Base-by-base conservation (phyloP, 2,329 filamentous ascomycete genomes). In the Elsinoe australis region DNA sequence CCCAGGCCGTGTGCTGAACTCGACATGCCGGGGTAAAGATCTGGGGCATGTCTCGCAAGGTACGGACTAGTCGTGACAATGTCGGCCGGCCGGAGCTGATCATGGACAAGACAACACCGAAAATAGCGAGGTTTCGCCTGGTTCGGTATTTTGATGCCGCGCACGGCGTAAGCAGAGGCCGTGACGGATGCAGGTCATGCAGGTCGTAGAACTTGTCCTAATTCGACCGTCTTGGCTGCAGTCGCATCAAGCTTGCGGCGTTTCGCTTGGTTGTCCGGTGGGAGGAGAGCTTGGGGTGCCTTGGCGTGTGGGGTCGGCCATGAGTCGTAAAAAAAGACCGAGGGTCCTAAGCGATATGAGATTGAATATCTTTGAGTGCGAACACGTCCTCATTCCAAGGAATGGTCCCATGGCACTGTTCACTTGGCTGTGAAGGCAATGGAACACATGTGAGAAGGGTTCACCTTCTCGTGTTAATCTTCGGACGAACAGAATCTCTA, bases 141-240 rank as follows among this genome's bases (percentile, higher is more conserved):
- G 26, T n/a, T 44, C 39, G 39, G 39, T 15, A 18, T 19, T 21
- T 44, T 32, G 39, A 44, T 44, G 19, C 31, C 24, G 39, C 39
- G 39, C n/a, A n/a, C n/a, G 17, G 17, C 12, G 33, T 15, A 4
- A 10, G 8, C 15, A 18, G 24, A 2, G 2, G 5, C n/a, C 4
- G 39, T 31, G 15, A 31, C 14, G 17, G 39, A 21, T 18, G 28
- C 39, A 32, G 9, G 33, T 2, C 3, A 12, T 4, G 18, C 14
- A 4, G 39, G 6, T 21, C 36, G 36, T 39, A 22, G 15, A 26
- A 26, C 2, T 21, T 21, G 36, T n/a, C n/a, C n/a, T 29, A 44
- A 44, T 44, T 44, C 31, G 39, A 26, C 39, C 39, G 39, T 44
- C 39, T 44, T 44, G 39, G 39, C 33, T 19, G 14, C 39, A 8